A percentile compares a stretch with the other conserved stretches of the same genome.
Conservation (phyloP, 2,329 filamentous ascomycete species). For the Penicillium sp. region DNA sequence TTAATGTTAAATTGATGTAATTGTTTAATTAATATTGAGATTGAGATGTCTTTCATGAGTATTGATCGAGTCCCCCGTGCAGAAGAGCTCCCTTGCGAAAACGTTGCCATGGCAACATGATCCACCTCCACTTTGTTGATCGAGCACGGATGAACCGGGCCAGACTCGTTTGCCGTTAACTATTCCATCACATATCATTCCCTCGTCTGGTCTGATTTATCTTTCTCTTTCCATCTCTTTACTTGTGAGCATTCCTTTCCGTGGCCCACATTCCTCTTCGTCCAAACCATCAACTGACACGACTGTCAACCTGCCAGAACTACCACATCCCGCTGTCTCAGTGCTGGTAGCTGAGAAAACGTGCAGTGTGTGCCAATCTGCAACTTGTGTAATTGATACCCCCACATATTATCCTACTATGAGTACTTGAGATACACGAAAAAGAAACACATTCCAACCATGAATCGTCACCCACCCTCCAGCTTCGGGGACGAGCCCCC, state of each 20-base stretch:
- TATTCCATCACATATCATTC: not conserved
- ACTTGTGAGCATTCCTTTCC: constrained; percentile 14
- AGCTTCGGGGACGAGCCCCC: constrained; percentile 46
- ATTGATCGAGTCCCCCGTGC: not conserved
- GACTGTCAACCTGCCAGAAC: constrained; percentile 10
- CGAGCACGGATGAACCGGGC: constrained; percentile 16
- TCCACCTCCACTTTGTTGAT: constrained; percentile 25
- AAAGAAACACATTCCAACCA: constrained; percentile 18
- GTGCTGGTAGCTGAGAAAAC: constrained; percentile 1
- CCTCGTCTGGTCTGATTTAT: not conserved
- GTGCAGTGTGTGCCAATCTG: not conserved
- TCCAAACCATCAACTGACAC: constrained; percentile 7
- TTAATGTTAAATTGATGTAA: no score
- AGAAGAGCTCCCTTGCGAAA: not conserved
- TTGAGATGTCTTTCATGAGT: not conserved
- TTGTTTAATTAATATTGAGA: not conserved
- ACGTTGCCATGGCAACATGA: constrained; percentile 22
- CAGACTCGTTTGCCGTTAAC: constrained; percentile 6
- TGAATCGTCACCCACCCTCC: constrained; percentile 32
- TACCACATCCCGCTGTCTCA: constrained; percentile 2
- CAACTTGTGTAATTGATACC: not conserved
- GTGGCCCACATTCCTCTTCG: constrained; percentile 10
- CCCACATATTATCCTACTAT: constrained; percentile 13
- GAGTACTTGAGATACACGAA: constrained; percentile 14
- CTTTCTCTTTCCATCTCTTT: not conserved